Conservation (phyloP, 352 stramenopile species). For the Pythium aristosporum region DNA sequence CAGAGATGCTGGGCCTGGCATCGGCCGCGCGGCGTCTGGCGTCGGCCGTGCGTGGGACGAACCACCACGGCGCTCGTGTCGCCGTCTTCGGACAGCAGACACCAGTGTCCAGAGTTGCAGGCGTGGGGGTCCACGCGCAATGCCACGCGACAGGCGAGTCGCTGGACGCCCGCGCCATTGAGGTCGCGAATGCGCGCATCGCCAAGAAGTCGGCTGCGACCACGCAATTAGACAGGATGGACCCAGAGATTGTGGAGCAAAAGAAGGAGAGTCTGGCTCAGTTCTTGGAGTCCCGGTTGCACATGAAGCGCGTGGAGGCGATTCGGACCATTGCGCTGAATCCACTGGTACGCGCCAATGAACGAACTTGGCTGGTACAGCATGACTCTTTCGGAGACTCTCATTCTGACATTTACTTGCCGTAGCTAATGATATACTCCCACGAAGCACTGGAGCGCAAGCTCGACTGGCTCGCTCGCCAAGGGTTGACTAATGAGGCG, state of each 20-base stretch:
- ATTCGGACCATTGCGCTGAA: conserved; percentile 1
- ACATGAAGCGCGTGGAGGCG: background rate
- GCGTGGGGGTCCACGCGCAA: too few species aligned
- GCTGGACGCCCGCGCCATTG: background rate
- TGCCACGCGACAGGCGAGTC: too few species aligned
- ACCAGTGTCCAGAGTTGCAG: too few species aligned
- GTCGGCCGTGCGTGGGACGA: too few species aligned
- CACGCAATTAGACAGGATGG: background rate
- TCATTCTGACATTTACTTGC: too few species aligned
- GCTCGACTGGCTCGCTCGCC: conserved; percentile 6
- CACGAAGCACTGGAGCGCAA: conserved; percentile 11
- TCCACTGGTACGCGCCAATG: background rate
- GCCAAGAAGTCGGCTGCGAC: background rate
- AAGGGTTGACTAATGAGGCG: conserved; percentile 2
- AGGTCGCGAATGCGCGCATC: background rate
- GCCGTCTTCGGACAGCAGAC: too few species aligned
- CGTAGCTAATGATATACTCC: conserved; percentile 13
- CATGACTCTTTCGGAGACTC: too few species aligned
- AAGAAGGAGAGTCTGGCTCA: background rate
- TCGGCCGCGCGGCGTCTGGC: too few species aligned
- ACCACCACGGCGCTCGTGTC: too few species aligned
- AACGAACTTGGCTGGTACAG: too few species aligned
- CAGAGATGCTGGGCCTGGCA: too few species aligned
- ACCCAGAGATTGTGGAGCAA: background rate
- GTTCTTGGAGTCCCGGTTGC: background rate